A percentile compares a stretch with the other conserved stretches of the same genome.
Conservation (phyloP, 164 flowering plant species). For the Chloranthus sessilifolius region DNA sequence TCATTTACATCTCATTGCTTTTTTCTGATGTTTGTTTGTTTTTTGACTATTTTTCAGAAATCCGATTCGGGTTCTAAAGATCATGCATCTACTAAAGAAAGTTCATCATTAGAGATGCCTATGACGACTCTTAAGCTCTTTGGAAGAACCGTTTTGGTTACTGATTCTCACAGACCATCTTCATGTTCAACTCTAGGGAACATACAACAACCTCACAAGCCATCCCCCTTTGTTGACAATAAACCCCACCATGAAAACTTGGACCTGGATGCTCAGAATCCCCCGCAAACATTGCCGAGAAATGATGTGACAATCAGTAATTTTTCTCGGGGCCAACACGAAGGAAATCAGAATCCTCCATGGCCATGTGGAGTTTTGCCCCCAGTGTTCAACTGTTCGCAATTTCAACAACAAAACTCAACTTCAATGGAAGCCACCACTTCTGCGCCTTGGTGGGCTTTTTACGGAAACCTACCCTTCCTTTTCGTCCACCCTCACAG, state of each 20-base stretch:
- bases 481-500: slow-evolving; percentile 17
- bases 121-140: slow-evolving; percentile 53
- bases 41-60: slow-evolving; percentile 32
- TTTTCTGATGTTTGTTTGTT: not conserved
- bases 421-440: slow-evolving; percentile 11
- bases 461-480: slow-evolving; percentile 23
- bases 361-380: slow-evolving; percentile 14
- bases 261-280: slow-evolving; percentile 12
- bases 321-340: not conserved
- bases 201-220: slow-evolving; percentile 9
- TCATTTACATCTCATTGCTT: not conserved
- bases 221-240: slow-evolving; percentile 5
- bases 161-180: slow-evolving; percentile 32
- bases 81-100: slow-evolving; percentile 12
- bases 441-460: slow-evolving; percentile 31
- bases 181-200: slow-evolving; percentile 14
- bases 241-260: slow-evolving; percentile 11
- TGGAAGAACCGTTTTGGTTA: slow-evolving; percentile 51
- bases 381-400: slow-evolving; percentile 22
- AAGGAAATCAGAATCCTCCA: slow-evolving; percentile 13
- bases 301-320: no score
- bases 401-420: slow-evolving; percentile 11
- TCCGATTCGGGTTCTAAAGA: slow-evolving; percentile 20
- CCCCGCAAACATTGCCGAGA: slow-evolving; percentile 2
- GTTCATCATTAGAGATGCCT: slow-evolving; percentile 24